Percentiles rank a stretch among this genome's conserved stretches.
Conservation (phyloP, 352 stramenopile genomes). For the Pythium dissimile region DNA sequence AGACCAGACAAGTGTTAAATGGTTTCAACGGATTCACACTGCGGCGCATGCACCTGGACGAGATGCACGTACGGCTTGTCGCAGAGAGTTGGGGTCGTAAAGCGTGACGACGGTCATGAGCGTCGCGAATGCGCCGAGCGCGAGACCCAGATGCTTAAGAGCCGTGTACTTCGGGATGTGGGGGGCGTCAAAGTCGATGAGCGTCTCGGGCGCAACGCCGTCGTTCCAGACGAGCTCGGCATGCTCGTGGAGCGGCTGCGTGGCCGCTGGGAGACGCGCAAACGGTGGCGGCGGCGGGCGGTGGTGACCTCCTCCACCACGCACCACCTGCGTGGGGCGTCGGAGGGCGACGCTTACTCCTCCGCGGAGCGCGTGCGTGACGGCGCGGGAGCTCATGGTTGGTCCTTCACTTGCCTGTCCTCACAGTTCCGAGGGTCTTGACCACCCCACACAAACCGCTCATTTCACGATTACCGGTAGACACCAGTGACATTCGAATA, state of each 20-base stretch:
- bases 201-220: constrained; percentile 78
- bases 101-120: constrained; percentile 79
- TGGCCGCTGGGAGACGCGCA: constrained; percentile 58
- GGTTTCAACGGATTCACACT: no score
- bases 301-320: constrained; percentile 46
- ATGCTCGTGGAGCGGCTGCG: constrained; percentile 71
- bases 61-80: constrained; percentile 80
- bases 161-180: constrained; percentile 80
- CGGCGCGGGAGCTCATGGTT: constrained; percentile 58
- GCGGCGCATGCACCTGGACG: no score
- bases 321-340: constrained; percentile 48
- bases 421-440: constrained; percentile 16
- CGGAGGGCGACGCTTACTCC: constrained; percentile 52
- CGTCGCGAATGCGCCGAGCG: constrained; percentile 52
- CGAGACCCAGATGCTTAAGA: constrained; percentile 57
- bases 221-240: constrained; percentile 87
- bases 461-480: constrained; percentile 1
- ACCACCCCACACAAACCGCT: constrained; percentile 6
- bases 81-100: constrained; percentile 76
- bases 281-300: constrained; percentile 77
- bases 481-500: neutral
- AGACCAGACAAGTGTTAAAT: no score
- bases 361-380: constrained; percentile 57
- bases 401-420: constrained; percentile 2
- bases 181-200: constrained; percentile 87